Percentiles rank a stretch among this genome's conserved stretches.
Evolutionary conservation across 805 yeast species (phyloP).

Genomic region (Myxozyma neotropica): DNA sequence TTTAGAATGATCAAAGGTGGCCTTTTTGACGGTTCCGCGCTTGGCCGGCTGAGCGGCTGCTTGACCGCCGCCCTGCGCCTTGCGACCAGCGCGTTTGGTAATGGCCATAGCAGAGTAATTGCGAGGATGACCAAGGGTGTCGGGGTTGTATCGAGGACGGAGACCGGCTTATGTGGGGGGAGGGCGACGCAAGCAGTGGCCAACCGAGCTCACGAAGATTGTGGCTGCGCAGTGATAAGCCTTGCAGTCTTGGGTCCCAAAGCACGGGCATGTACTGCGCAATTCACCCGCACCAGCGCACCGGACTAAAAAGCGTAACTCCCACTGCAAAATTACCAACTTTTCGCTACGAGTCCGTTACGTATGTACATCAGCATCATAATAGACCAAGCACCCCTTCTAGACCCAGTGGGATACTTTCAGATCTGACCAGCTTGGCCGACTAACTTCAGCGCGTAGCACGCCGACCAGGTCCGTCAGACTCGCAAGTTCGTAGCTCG

Average conservation of each 20-base stretch:
- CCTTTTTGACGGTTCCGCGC: slow-evolving; percentile 68
- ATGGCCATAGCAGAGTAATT: slow-evolving; percentile 29
- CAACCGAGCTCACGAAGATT: slow-evolving; percentile 1
- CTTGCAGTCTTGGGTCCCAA: background rate
- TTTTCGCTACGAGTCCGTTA: too few relatives aligned
- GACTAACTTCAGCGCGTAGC: too few relatives aligned
- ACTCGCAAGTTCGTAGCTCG: too few relatives aligned
- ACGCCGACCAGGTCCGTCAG: too few relatives aligned
- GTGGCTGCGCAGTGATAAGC: slow-evolving; percentile 16
- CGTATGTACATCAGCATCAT: too few relatives aligned
- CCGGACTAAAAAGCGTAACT: background rate
- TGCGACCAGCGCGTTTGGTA: slow-evolving; percentile 36
- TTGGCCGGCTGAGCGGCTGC: slow-evolving; percentile 36
- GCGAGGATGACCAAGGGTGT: background rate
- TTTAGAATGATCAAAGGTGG: slow-evolving; percentile 81
- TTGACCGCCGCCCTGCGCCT: slow-evolving; percentile 37
- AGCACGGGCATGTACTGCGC: background rate
- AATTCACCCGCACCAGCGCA: too few relatives aligned
- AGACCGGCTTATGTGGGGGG: background rate
- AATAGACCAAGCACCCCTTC: too few relatives aligned
- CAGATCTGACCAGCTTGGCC: too few relatives aligned
- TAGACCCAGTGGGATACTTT: too few relatives aligned
- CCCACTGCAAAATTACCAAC: too few relatives aligned
- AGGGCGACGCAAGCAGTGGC: background rate
- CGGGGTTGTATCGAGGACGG: background rate